Conservation (phyloP, 2,329 filamentous ascomycete species). For the Pseudogymnoascus sp. region DNA sequence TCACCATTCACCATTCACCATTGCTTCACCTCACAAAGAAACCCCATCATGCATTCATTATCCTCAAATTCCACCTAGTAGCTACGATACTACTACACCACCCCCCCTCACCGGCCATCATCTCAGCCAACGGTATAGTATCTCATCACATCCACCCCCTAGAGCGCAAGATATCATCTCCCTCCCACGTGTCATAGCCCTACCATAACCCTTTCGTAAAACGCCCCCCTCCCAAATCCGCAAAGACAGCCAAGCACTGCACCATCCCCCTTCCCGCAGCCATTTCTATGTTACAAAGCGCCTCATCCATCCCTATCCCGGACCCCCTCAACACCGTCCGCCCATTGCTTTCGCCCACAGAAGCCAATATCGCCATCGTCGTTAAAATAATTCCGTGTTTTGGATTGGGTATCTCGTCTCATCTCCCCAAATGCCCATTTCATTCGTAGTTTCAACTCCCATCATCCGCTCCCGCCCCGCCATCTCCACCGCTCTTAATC, state of each 20-base stretch:
- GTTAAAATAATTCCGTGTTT: not conserved
- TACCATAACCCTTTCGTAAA: not conserved
- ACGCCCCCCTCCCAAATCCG: not conserved
- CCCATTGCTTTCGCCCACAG: not conserved
- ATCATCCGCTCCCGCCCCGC: conserved; percentile 19
- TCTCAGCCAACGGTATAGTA: not conserved
- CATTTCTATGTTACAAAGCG: conserved; percentile 1
- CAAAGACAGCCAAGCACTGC: not conserved
- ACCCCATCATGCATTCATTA: not conserved
- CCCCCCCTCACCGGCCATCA: not conserved
- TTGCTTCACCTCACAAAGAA: not conserved
- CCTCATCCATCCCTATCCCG: not conserved
- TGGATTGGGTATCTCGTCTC: not conserved
- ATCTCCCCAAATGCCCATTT: not conserved
- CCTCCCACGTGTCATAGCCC: not conserved
- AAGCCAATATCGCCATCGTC: not conserved
- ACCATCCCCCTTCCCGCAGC: not conserved
- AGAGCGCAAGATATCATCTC: conserved; percentile 2
- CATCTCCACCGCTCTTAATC: conserved; percentile 28
- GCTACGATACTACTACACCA: conserved; percentile 1
- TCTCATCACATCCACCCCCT: not conserved
- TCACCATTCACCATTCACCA: not conserved
- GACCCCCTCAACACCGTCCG: not conserved
- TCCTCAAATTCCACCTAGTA: conserved; percentile 1
- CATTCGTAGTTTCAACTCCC: conserved; percentile 16